phyloP scores from a whole-genome alignment of 805 yeast species.

The Teunomyces tritomae region DNA sequence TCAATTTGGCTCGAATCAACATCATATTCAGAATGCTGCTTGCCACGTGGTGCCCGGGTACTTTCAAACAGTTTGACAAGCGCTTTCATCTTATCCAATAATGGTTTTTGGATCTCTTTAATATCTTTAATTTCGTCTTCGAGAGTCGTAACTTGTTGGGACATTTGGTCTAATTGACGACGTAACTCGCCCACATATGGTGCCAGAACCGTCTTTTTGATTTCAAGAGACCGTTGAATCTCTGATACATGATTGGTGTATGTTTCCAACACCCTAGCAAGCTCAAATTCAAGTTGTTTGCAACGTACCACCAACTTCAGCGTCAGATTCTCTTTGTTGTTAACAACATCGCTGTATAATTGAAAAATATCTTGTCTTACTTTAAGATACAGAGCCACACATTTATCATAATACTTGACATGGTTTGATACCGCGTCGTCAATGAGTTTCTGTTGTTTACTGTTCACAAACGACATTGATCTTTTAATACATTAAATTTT shows the following conservation, averaged over 20 bases:
- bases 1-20: slow-evolving; percentile 9
- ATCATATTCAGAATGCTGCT: background rate
- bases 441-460: slow-evolving; percentile 32
- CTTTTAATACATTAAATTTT: too few species aligned
- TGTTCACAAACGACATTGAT: slow-evolving; percentile 26
- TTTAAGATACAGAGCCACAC: slow-evolving; percentile 29
- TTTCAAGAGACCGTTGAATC: slow-evolving; percentile 18
- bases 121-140: slow-evolving; percentile 23
- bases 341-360: slow-evolving; percentile 11
- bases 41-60: background rate
- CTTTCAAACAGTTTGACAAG: slow-evolving; percentile 19
- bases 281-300: slow-evolving; percentile 25
- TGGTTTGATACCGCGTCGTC: slow-evolving; percentile 29
- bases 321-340: slow-evolving; percentile 3
- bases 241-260: slow-evolving; percentile 26
- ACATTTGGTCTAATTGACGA: slow-evolving; percentile 18
- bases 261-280: slow-evolving; percentile 23
- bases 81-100: slow-evolving; percentile 31
- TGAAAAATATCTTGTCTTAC: slow-evolving; percentile 31
- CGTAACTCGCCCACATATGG: slow-evolving; percentile 20
- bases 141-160: slow-evolving; percentile 12
- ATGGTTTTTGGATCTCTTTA: slow-evolving; percentile 31
- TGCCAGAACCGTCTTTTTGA: slow-evolving; percentile 9
- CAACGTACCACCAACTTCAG: slow-evolving; percentile 13
- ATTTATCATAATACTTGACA: slow-evolving; percentile 32